Evolutionary conservation across 805 yeast species (phyloP).

Genomic region (Starmerella potacharoeniae): DNA sequence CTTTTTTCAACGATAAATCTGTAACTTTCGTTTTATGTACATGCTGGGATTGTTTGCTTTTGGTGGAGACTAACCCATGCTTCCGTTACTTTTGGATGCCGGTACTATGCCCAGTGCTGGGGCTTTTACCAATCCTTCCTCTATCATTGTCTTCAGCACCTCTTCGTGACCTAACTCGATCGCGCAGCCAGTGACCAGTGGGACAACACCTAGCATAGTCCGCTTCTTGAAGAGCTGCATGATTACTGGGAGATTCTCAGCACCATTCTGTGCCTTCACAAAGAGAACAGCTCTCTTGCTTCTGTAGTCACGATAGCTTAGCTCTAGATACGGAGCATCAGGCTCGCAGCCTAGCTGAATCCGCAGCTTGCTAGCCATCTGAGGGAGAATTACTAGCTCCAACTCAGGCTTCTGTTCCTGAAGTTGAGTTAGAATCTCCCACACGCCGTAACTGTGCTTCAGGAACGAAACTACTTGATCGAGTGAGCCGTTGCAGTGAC

Average conservation of each 20-base stretch:
- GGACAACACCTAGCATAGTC: constrained; percentile 7
- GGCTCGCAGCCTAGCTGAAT: constrained; percentile 11
- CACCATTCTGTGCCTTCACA: constrained; percentile 17
- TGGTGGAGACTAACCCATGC: too few species aligned
- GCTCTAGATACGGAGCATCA: constrained; percentile 15
- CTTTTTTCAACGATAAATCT: too few species aligned
- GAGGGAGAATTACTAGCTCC: constrained; percentile 21
- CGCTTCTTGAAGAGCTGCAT: constrained; percentile 16
- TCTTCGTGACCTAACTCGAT: constrained; percentile 7
- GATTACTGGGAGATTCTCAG: constrained; percentile 7
- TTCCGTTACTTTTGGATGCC: neutral
- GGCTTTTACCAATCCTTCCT: neutral
- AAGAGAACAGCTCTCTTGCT: constrained; percentile 11
- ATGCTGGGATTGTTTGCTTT: too few species aligned
- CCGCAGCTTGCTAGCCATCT: constrained; percentile 17
- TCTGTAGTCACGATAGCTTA: constrained; percentile 19
- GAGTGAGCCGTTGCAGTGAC: constrained; percentile 15
- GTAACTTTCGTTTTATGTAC: too few species aligned
- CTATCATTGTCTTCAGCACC: constrained; percentile 4
- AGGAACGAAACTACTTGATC: constrained; percentile 16
- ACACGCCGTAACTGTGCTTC: constrained; percentile 15
- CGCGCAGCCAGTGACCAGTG: constrained; percentile 17
- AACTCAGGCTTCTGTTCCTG: neutral
- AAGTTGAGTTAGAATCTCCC: constrained; percentile 11
- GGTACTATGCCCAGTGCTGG: neutral